Evolutionary conservation across 2,329 filamentous ascomycete genomes (phyloP).

Genomic region (Clarireedia homoeocarpa): DNA sequence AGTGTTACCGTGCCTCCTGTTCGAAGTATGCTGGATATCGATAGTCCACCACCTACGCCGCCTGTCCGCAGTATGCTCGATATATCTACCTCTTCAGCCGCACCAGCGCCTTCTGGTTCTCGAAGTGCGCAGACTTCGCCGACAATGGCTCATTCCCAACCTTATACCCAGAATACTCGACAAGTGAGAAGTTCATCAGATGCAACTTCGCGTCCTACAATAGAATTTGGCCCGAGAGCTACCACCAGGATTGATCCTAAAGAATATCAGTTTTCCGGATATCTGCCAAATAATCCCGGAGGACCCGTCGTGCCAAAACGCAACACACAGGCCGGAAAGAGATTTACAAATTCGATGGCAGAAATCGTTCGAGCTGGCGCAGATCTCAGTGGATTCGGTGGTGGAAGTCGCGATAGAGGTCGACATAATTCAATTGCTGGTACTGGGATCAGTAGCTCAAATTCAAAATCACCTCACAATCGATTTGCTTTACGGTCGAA

Average conservation of each 20-base stretch:
- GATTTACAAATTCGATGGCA: slow-evolving; percentile 36
- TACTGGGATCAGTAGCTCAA: slow-evolving; percentile 16
- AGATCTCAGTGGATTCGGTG: slow-evolving; percentile 39
- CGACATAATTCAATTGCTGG: slow-evolving; percentile 21
- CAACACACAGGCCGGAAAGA: slow-evolving; percentile 40
- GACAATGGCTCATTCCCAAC: slow-evolving; percentile 33
- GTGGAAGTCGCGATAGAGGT: slow-evolving; percentile 21
- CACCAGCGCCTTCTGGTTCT: slow-evolving; percentile 32
- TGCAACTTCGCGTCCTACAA: slow-evolving; percentile 39
- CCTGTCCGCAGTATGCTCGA: slow-evolving; percentile 60
- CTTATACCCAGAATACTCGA: slow-evolving; percentile 25
- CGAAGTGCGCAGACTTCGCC: slow-evolving; percentile 42
- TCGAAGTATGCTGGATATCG: slow-evolving; percentile 58
- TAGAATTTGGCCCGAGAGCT: slow-evolving; percentile 36
- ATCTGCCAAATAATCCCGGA: slow-evolving; percentile 42
- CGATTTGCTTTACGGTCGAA: slow-evolving; percentile 23
- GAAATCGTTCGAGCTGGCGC: slow-evolving; percentile 44
- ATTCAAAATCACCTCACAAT: slow-evolving; percentile 27
- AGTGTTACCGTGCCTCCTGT: slow-evolving; percentile 40
- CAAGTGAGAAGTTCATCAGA: slow-evolving; percentile 45
- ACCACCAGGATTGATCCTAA: slow-evolving; percentile 35
- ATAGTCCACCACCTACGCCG: slow-evolving; percentile 20
- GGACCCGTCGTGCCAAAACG: slow-evolving; percentile 39
- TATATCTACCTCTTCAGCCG: slow-evolving; percentile 30
- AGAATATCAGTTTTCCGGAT: slow-evolving; percentile 55